Percentiles rank a stretch among this genome's conserved stretches.
These are phyloP conservation scores for Ceratocystis harringtonii DNA, from an alignment of 2,329 filamentous ascomycete genomes.

Conservation along the genomic window DNA sequence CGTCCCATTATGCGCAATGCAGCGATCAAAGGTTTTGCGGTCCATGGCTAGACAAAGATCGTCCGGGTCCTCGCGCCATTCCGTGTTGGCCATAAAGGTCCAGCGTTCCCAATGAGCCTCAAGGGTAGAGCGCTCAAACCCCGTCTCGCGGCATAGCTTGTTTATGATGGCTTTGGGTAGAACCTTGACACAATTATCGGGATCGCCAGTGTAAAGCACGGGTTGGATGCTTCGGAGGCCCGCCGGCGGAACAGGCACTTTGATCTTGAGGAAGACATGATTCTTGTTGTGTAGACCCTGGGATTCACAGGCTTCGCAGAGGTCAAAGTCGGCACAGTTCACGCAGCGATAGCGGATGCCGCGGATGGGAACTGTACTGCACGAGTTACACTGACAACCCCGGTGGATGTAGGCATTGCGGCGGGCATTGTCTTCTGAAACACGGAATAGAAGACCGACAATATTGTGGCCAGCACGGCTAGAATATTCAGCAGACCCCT, in stretches of 20 bases:
- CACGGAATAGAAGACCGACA: constrained; percentile 72
- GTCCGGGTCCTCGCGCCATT: constrained; percentile 69
- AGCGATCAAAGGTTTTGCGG: constrained; percentile 80
- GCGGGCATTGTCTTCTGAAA: constrained; percentile 82
- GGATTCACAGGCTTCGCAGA: constrained; percentile 86
- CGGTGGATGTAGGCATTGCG: constrained; percentile 83
- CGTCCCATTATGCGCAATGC: constrained; percentile 74
- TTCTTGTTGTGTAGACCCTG: constrained; percentile 67
- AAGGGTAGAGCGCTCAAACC: constrained; percentile 71
- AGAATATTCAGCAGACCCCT: constrained; percentile 32
- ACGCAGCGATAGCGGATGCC: constrained; percentile 88
- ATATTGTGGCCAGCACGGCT: constrained; percentile 57
- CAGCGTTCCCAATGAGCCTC: constrained; percentile 96
- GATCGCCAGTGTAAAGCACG: constrained; percentile 79
- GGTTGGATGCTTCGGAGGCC: constrained; percentile 66
- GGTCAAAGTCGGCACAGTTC: constrained; percentile 90
- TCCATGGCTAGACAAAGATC: constrained; percentile 73
- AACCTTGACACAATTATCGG: constrained; percentile 50
- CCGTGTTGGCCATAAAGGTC: constrained; percentile 77
- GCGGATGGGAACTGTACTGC: constrained; percentile 73
- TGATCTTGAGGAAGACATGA: constrained; percentile 93
- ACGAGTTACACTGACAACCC: constrained; percentile 83
- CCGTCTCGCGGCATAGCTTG: constrained; percentile 54
- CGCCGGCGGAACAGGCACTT: constrained; percentile 73
- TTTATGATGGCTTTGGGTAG: constrained; percentile 54